Percentiles rank a stretch among this genome's conserved stretches.
Conservation (phyloP, 139 green algal genomes). For the Edaphochlamys debaryana region DNA sequence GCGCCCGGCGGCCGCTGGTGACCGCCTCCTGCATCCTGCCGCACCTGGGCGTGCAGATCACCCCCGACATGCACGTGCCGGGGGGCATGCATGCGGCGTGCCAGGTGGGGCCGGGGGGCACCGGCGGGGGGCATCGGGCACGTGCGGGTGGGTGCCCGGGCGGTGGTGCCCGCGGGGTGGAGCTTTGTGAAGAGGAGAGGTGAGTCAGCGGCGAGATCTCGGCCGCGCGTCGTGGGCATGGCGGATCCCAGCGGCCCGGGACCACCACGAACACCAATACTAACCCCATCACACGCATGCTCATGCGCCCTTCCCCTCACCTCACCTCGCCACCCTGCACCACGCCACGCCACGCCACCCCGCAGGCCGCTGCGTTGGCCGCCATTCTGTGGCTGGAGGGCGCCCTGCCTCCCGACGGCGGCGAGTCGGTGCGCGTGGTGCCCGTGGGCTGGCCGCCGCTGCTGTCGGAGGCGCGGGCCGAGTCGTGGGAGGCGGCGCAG, state of each 20-base stretch:
- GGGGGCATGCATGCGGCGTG: constrained; percentile 27
- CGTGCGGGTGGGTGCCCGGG: no score
- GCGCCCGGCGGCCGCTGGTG: constrained; percentile 25
- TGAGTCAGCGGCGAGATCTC: no score
- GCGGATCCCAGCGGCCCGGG: no score
- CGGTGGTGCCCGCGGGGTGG: no score
- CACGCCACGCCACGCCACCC: no score
- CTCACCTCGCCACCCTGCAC: no score
- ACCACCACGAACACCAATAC: no score
- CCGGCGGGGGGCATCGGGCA: no score
- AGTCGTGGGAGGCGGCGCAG: constrained; percentile 28
- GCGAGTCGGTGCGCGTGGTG: constrained; percentile 31
- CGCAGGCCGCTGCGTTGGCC: constrained; percentile 19
- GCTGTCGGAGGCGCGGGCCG: constrained; percentile 36
- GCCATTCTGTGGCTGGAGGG: constrained; percentile 32
- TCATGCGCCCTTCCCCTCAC: no score
- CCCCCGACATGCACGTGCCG: constrained; percentile 42
- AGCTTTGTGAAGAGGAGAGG: no score
- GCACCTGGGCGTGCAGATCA: constrained; percentile 45
- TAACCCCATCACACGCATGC: no score
- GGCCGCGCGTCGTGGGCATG: no score
- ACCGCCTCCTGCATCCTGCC: constrained; percentile 43
- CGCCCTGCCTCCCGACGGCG: constrained; percentile 11
- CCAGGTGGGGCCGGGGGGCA: background rate
- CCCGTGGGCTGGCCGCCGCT: constrained; percentile 38